Evolutionary conservation across 768 basidiomycete species (phyloP).

Genomic region (Leccinum uliginosum): DNA sequence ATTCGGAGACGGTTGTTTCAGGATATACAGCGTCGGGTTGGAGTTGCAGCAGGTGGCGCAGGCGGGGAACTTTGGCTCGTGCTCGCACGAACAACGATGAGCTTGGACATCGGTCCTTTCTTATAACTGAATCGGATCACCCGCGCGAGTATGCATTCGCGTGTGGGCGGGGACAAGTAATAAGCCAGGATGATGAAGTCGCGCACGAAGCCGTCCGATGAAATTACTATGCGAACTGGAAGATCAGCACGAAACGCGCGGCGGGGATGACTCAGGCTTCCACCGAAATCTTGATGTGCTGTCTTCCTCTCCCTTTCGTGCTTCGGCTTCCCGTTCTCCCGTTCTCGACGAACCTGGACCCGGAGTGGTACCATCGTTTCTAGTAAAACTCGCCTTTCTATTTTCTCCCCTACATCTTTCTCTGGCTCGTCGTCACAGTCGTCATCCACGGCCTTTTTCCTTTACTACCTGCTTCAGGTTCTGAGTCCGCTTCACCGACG

Average conservation of each 20-base stretch:
- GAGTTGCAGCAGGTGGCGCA: slow-evolving; percentile 51
- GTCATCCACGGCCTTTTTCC: slow-evolving; percentile 34
- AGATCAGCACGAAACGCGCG: slow-evolving; percentile 8
- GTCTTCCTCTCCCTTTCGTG: slow-evolving; percentile 7
- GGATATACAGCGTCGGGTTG: slow-evolving; percentile 63
- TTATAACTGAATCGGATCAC: slow-evolving; percentile 41
- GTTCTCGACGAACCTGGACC: background rate
- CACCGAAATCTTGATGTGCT: slow-evolving; percentile 61
- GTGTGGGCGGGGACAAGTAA: background rate
- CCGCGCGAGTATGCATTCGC: background rate
- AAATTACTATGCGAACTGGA: slow-evolving; percentile 2
- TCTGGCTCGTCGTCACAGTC: slow-evolving; percentile 46
- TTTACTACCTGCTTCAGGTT: background rate
- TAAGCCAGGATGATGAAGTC: background rate
- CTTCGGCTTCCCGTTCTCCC: background rate
- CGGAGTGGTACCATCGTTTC: background rate
- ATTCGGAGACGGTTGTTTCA: slow-evolving; percentile 59
- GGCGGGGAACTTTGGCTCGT: slow-evolving; percentile 40
- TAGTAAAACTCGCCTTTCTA: background rate
- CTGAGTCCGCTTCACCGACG: background rate
- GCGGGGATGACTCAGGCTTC: slow-evolving; percentile 50
- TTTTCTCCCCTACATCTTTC: background rate
- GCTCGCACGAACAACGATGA: slow-evolving; percentile 43
- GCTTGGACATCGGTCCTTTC: slow-evolving; percentile 61
- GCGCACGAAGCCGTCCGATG: background rate